Percentiles rank a stretch among this genome's conserved stretches.
phyloP scores from a whole-genome alignment of 2,329 filamentous ascomycete genomes.

The Pseudogymnoascus sp. region DNA sequence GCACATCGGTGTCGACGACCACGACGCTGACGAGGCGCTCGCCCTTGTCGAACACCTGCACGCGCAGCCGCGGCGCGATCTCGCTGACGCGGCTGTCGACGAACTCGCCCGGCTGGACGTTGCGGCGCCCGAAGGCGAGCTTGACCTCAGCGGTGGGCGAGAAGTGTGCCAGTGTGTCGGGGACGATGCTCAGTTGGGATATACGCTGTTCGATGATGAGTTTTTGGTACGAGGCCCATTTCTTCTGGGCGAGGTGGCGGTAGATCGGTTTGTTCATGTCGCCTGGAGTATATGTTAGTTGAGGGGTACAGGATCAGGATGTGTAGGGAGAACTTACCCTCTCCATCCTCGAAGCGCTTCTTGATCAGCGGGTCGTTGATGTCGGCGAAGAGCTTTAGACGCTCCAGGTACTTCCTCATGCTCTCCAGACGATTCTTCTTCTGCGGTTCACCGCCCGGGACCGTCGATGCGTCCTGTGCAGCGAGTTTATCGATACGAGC shows the following conservation, averaged over 20 bases:
- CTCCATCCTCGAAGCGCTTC: conserved; percentile 85
- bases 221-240: conserved; percentile 80
- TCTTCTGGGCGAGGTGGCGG: conserved; percentile 74
- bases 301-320: neutral
- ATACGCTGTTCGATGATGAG: conserved; percentile 79
- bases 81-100: conserved; percentile 70
- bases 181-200: conserved; percentile 75
- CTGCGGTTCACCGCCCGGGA: conserved; percentile 54
- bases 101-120: conserved; percentile 68
- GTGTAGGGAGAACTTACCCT: conserved; percentile 50
- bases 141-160: conserved; percentile 73
- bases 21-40: conserved; percentile 76
- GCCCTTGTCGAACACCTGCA: conserved; percentile 79
- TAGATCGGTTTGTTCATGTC: conserved; percentile 98
- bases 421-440: conserved; percentile 62
- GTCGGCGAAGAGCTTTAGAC: conserved; percentile 81
- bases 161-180: conserved; percentile 76
- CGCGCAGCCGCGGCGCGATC: conserved; percentile 63
- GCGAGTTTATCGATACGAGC: conserved; percentile 62
- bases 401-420: conserved; percentile 65
- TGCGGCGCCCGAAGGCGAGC: conserved; percentile 66
- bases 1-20: conserved; percentile 86
- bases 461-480: conserved; percentile 46
- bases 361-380: conserved; percentile 94
- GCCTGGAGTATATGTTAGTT: conserved; percentile 43